Conservation (phyloP, 371 early-diverging fungal genomes). For the Apophysomyces elegans region DNA sequence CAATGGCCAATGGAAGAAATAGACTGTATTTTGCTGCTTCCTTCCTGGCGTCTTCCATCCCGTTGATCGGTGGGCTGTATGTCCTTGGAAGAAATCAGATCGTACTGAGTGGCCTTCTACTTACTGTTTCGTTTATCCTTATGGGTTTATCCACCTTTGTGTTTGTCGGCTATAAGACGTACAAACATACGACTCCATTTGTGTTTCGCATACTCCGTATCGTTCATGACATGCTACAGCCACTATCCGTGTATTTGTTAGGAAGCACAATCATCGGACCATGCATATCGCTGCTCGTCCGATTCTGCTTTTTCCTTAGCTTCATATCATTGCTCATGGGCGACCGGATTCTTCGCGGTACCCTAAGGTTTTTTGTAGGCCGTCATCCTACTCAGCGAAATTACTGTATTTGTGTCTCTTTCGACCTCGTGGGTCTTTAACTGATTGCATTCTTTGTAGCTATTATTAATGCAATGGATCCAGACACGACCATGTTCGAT, state of each 20-base stretch:
- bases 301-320: constrained; percentile 41
- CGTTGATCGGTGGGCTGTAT: constrained; percentile 16
- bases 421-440: neutral
- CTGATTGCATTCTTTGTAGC: constrained; percentile 21
- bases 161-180: constrained; percentile 31
- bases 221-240: constrained; percentile 25
- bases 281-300: constrained; percentile 30
- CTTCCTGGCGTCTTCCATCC: constrained; percentile 19
- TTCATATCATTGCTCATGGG: constrained; percentile 42
- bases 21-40: constrained; percentile 20
- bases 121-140: constrained; percentile 18
- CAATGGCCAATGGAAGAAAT: constrained; percentile 21
- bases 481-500: constrained; percentile 29
- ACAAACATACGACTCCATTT: constrained; percentile 37
- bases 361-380: constrained; percentile 37
- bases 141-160: constrained; percentile 28
- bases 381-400: constrained; percentile 34
- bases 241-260: constrained; percentile 30
- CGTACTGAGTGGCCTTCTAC: constrained; percentile 10
- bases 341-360: constrained; percentile 37
- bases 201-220: constrained; percentile 22
- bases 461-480: constrained; percentile 41
- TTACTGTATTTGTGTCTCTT: constrained; percentile 30
- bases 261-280: constrained; percentile 39
- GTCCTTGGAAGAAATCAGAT: constrained; percentile 16